A percentile compares a stretch with the other conserved stretches of the same genome.
phyloP scores from a whole-genome alignment of 805 yeast species.

The Komagataella pseudopastoris region DNA sequence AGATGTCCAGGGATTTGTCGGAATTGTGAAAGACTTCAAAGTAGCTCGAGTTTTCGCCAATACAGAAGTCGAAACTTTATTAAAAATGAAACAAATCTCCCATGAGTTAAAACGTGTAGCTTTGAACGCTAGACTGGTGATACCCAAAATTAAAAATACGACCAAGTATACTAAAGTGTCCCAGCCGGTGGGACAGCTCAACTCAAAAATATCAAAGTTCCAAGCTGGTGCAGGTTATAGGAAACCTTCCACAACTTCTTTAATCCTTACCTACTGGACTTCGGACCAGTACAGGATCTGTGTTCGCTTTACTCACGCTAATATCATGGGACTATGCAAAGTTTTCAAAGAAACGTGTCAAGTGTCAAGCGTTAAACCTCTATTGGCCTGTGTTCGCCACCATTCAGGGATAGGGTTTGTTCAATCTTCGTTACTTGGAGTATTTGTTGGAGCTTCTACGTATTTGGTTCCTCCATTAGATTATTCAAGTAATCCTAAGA shows the following conservation, averaged over 20 bases:
- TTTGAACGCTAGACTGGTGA: conserved; percentile 6
- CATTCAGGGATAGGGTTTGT: conserved; percentile 79
- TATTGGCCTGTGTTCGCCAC: conserved; percentile 80
- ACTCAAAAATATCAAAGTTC: conserved; percentile 27
- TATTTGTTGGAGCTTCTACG: conserved; percentile 78
- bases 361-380: conserved; percentile 53
- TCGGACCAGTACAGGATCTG: conserved; percentile 61
- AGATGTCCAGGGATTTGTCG: conserved; percentile 55
- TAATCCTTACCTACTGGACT: conserved; percentile 59
- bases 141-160: conserved; percentile 55
- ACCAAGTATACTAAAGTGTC: conserved; percentile 34
- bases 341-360: conserved; percentile 88
- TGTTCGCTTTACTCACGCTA: conserved; percentile 41
- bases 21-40: conserved; percentile 56
- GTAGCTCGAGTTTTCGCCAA: conserved; percentile 67
- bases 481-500: conserved; percentile 59
- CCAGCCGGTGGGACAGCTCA: conserved; percentile 23
- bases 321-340: conserved; percentile 68
- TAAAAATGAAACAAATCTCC: conserved; percentile 56
- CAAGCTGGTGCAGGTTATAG: conserved; percentile 19
- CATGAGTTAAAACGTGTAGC: conserved; percentile 35
- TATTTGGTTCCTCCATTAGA: conserved; percentile 67
- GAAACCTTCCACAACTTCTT: conserved; percentile 25
- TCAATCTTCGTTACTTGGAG: conserved; percentile 74
- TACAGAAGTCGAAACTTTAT: conserved; percentile 52